These are phyloP conservation scores for Penicillium malachiteum DNA, from an alignment of 495 filamentous ascomycete species.

Conservation along the genomic window DNA sequence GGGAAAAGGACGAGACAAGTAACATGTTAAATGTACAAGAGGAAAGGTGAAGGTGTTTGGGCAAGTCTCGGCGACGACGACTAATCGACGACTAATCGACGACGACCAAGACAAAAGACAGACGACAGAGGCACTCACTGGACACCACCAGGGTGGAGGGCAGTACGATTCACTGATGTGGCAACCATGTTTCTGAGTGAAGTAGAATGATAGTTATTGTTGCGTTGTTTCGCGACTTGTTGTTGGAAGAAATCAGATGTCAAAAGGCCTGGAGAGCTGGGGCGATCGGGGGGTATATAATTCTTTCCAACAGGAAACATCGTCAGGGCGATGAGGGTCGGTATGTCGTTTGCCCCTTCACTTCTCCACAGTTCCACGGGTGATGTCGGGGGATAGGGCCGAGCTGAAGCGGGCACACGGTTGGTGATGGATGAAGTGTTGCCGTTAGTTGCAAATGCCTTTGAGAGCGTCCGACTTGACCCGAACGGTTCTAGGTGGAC, in stretches of 20 bases:
- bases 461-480: conserved; percentile 35
- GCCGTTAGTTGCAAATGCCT: conserved; percentile 32
- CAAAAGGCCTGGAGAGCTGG: conserved; percentile 51
- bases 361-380: conserved; percentile 49
- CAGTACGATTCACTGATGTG: conserved; percentile 82
- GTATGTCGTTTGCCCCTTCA: conserved; percentile 23
- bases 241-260: conserved; percentile 59
- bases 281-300: conserved; percentile 47
- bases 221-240: conserved; percentile 58
- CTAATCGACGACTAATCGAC: conserved; percentile 1
- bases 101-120: neutral
- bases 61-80: conserved; percentile 3
- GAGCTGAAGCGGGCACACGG: conserved; percentile 34
- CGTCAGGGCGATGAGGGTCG: conserved; percentile 24
- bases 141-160: conserved; percentile 87
- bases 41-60: neutral
- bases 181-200: conserved; percentile 65
- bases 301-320: conserved; percentile 43
- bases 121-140: conserved; percentile 58
- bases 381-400: conserved; percentile 42
- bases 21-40: neutral
- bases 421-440: conserved; percentile 29
- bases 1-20: conserved; percentile 8
- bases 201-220: conserved; percentile 63
- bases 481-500: conserved; percentile 39